Base-by-base conservation (phyloP, 1,284 basidiomycete species). In the Hemileia vastatrix region DNA sequence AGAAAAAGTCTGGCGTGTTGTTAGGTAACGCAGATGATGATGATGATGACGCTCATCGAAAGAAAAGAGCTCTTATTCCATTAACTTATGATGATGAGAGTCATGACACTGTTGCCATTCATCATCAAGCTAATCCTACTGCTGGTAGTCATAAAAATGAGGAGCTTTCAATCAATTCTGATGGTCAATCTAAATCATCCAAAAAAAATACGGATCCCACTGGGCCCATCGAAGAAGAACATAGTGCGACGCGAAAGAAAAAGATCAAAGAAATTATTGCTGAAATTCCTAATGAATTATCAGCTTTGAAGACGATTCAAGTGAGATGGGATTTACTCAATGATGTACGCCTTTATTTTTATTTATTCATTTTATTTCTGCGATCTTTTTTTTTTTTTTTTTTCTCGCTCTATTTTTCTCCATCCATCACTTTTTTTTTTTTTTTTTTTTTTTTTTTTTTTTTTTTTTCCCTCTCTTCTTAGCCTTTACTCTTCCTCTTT, bases 81-180 rank as follows among this genome's bases (percentile, higher is more conserved):
- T 63, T 75, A 9, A 67, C 60, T 31, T 75, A 75, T 54, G 71
- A 70, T 55, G 73, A 75, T 57, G 73, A 68, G 15, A 57, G 57
- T 36, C 58, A 59, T n/a, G 40, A 65, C 6, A 11, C 6, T 6
- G 47, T 54, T 6, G 48, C 54, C 13, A 54, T 40, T 63, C 27
- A 63, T 57, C 21, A 57, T 63, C 36, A 23, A 53, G 19, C 53
- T 63, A 56, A 49, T 19, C 33, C 51, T 51, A 27, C 58, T 27
- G 27, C 19, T 21, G 64, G n/a, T n/a, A n/a, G n/a, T n/a, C n/a
- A n/a, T n/a, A n/a, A n/a, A n/a, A n/a, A n/a, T n/a, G n/a, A n/a
- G n/a, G n/a, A n/a, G n/a, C n/a, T n/a, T n/a, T n/a, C n/a, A n/a
- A n/a, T n/a, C n/a, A n/a, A n/a, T n/a, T n/a, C n/a, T n/a, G n/a